Percentiles rank a stretch among this genome's conserved stretches.
Conservation (phyloP, 73 alveolate genomes). For the Uronychia setigera region DNA sequence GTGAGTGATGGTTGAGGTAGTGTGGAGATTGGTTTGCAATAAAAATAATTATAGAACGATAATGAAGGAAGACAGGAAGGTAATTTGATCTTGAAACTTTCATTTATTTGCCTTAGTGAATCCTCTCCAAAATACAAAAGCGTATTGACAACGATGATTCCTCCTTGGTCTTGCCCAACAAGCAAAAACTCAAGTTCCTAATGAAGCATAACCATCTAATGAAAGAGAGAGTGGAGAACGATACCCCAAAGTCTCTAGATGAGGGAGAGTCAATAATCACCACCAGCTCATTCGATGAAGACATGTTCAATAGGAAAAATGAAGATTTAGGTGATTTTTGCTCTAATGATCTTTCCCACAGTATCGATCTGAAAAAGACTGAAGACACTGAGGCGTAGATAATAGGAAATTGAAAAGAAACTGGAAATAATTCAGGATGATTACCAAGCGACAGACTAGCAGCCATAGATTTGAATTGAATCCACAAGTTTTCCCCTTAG, state of each 20-base stretch:
- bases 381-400: conserved; percentile 3
- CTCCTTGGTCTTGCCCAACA: not conserved
- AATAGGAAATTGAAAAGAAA: no score
- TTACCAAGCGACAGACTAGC: no score
- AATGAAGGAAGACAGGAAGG: not conserved
- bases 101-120: not conserved
- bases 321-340: no score
- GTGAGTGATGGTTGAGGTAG: conserved; percentile 4
- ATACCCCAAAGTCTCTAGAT: not conserved
- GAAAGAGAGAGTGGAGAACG: not conserved
- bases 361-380: no score
- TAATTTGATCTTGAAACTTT: no score
- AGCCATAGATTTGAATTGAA: no score
- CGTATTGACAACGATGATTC: not conserved
- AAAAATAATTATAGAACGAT: not conserved
- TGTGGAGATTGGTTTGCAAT: not conserved
- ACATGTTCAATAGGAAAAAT: not conserved
- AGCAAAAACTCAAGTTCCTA: not conserved
- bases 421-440: no score
- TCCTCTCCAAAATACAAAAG: not conserved
- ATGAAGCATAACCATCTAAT: not conserved
- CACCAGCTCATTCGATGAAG: not conserved
- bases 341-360: no score
- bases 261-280: not conserved
- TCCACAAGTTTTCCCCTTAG: no score